Evolutionary conservation across 495 filamentous ascomycete species (phyloP).

Genomic region (Trichocladium antarcticum): DNA sequence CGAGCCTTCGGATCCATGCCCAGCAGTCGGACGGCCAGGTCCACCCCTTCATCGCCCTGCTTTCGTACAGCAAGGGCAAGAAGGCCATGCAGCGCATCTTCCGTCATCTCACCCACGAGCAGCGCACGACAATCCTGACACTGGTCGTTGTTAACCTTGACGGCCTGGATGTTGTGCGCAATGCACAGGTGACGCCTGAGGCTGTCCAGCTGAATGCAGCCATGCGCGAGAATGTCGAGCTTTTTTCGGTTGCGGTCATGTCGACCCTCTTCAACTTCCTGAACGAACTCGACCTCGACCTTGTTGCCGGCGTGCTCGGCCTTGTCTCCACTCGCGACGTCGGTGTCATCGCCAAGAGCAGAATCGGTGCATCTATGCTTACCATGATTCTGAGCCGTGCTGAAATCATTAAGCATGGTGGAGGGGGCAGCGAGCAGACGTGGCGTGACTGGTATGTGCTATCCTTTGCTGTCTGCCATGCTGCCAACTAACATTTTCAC

Average conservation of each 20-base stretch:
- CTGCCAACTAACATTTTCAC: constrained; percentile 9
- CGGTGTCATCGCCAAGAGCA: constrained; percentile 63
- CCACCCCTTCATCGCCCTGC: constrained; percentile 93
- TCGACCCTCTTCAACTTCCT: constrained; percentile 77
- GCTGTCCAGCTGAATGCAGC: constrained; percentile 57
- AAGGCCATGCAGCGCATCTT: constrained; percentile 90
- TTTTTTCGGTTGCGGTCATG: constrained; percentile 81
- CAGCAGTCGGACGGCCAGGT: constrained; percentile 64
- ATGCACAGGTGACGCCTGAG: constrained; percentile 55
- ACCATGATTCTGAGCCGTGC: constrained; percentile 93
- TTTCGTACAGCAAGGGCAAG: constrained; percentile 92
- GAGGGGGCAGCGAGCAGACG: constrained; percentile 54
- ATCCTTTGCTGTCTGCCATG: background rate
- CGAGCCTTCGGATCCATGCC: constrained; percentile 75
- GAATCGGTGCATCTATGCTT: constrained; percentile 76
- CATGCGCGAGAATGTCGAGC: constrained; percentile 79
- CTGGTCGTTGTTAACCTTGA: constrained; percentile 95
- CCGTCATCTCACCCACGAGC: constrained; percentile 81
- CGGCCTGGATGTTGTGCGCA: constrained; percentile 75
- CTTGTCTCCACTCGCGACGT: constrained; percentile 76
- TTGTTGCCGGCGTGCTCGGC: constrained; percentile 79
- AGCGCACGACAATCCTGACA: constrained; percentile 86
- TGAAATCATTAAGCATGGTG: constrained; percentile 78
- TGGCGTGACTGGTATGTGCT: constrained; percentile 67
- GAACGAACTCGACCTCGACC: constrained; percentile 78